Percentiles rank a stretch among this genome's conserved stretches.
Evolutionary conservation across 345 rosid species (phyloP).

Genomic region (Salix caprea): DNA sequence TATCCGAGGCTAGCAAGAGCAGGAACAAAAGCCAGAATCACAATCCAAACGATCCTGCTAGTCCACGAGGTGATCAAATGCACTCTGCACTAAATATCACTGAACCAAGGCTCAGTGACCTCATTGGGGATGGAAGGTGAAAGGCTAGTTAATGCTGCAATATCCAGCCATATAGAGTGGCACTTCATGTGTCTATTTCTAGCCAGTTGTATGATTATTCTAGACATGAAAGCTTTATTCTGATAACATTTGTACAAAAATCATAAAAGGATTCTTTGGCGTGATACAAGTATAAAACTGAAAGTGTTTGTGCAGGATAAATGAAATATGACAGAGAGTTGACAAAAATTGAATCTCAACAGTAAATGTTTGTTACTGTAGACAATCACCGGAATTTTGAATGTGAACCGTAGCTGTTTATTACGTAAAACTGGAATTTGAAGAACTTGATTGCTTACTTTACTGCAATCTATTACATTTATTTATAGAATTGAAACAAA

Average conservation of each 20-base stretch:
- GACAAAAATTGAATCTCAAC: no score
- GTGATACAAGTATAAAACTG: no score
- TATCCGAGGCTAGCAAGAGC: background rate
- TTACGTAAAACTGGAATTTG: no score
- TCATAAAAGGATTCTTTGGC: no score
- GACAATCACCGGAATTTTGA: no score
- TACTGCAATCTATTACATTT: no score
- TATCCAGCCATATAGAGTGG: background rate
- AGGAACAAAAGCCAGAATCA: background rate
- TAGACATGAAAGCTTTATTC: background rate
- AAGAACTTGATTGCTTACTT: no score
- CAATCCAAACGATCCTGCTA: background rate
- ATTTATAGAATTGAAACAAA: no score
- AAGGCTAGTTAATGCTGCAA: background rate
- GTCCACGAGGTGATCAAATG: background rate
- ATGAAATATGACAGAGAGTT: no score
- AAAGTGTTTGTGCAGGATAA: no score
- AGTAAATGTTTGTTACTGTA: no score
- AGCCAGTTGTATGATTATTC: background rate
- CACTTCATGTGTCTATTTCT: background rate
- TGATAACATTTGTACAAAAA: background rate
- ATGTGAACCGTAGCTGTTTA: no score
- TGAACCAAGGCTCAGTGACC: conserved; percentile 16
- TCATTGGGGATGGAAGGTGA: conserved; percentile 22
- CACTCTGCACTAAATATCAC: conserved; percentile 8